These are phyloP conservation scores for Dothideomycetes sp. DNA, from an alignment of 2,329 filamentous ascomycete species.

Conservation along the genomic window DNA sequence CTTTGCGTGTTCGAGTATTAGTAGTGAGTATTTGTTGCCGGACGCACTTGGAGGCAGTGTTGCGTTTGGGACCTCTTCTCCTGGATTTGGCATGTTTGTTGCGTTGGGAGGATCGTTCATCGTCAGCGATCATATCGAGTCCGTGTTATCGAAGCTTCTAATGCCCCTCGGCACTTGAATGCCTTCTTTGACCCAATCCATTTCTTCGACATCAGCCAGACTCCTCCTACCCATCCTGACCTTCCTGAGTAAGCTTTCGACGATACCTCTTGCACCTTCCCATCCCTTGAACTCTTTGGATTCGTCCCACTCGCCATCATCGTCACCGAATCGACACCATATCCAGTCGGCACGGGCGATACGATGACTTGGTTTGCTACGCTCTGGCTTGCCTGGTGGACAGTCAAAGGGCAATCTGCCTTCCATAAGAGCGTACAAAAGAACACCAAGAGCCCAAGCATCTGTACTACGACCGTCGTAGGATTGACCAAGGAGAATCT, in stretches of 20 bases:
- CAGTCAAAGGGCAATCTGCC: conserved; percentile 90
- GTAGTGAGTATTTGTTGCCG: no score
- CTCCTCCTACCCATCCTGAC: conserved; percentile 65
- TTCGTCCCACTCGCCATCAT: conserved; percentile 77
- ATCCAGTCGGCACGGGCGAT: conserved; percentile 94
- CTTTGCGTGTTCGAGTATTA: no score
- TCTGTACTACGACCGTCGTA: conserved; percentile 91
- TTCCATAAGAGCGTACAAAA: conserved; percentile 89
- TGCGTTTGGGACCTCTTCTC: no score
- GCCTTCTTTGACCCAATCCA: conserved; percentile 67
- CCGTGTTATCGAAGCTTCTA: background rate
- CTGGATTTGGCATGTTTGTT: no score
- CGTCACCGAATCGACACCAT: conserved; percentile 78
- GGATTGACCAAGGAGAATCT: conserved; percentile 88
- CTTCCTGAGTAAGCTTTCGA: conserved; percentile 76
- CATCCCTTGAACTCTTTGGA: conserved; percentile 46
- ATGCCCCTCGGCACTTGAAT: conserved; percentile 55
- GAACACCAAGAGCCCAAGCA: conserved; percentile 88
- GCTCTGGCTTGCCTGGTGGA: conserved; percentile 65
- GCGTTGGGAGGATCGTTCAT: no score
- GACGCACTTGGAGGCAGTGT: no score
- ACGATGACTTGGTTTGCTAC: conserved; percentile 71
- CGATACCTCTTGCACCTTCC: conserved; percentile 67
- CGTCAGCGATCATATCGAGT: background rate
- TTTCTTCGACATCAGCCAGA: conserved; percentile 61